Evolutionary conservation across 352 stramenopile genomes (phyloP), one percentile per base, ranked within the genome.

Genomic region (Globisporangium irregulare): DNA sequence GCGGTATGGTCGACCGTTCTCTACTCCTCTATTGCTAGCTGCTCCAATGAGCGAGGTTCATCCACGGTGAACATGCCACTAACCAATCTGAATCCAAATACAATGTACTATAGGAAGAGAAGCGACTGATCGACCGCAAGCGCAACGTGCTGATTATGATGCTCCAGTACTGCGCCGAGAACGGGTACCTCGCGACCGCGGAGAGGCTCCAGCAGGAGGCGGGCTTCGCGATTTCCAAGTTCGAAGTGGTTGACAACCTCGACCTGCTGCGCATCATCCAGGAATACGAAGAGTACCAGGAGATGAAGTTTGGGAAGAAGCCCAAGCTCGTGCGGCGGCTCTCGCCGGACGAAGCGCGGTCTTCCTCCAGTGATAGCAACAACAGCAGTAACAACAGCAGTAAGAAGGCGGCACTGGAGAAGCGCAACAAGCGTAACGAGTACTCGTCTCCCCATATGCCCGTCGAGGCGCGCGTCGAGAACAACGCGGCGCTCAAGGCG

Each of bases 181-280:
- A 91, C 36, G 90, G 90, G 3, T 97, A 97, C 66, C 63, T 95
- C 2, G 74, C 91, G 48, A 92, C 90, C 2, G 89, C 91, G 0
- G 91, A 97, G 70, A 84, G 84, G 58, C 77, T 97, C 8, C 89
- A 97, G 54, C 86, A 95, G 66, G 91, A 97, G 59, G 86, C 86
- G 36, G 90, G 90, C 27, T 75, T 93, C 4, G 79, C 85, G 48
- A 81, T 97, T 34, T 89, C 81, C 62, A 96, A 96, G 70, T 97
- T 97, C 59, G 88, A 97, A 66, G 84, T 96, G 22, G 92, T 95
- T 20, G 93, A 98, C 70, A 98, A 98, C 72, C 81, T 98, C 43
- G 91, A 98, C 69, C 73, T 98, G 38, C 63, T 93, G 48, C 79
- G 86, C 3, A 94, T 95, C 43, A 74, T 95, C 15, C 87, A 94